Base-by-base conservation (phyloP, 179 eudicot genomes). In the Silene noctiflora region DNA sequence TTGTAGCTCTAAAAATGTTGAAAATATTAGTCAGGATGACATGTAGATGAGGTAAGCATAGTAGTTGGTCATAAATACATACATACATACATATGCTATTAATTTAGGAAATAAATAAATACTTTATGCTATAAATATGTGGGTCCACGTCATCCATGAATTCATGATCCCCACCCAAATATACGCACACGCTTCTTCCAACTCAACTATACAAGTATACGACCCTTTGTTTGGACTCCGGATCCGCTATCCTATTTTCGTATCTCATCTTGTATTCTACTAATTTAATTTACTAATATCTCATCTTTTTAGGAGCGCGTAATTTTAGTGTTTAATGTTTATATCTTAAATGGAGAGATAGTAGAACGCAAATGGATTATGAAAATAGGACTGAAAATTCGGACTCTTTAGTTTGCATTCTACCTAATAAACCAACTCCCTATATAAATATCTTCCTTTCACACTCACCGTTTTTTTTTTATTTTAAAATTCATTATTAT, bases 91-190 rank as follows among this genome's bases (percentile, higher is more conserved):
- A 44, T 6, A 11, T 4, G 55, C 0, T 33, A 48, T 48, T 48
- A 10, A 48, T 12, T 51, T 51, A 51, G 58, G 58, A 51, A 51
- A 51, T 51, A 51, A 1, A 12, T 39, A 48, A 14, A 22, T 42
- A 42, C 19, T 39, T 19, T 4, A n/a, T 12, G 4, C 12, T 16
- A 68, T 68, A 19, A 68, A 68, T 17, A 44, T 1, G 27, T 6
- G 51, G 25, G 56, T 42, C 72, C 3, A 68, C 56, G 42, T 68
- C 72, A 68, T 68, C 51, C 48, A 68, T 68, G 27, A 68, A 39
- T 42, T 14, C 21, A 67, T 67, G 17, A 51, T 35, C 27, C 27
- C 72, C 72, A 42, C 53, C 71, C 14, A n/a, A 39, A 68, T 20
- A 39, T 11, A 68, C 56, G 16, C 72, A 68, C 56, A 68, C 56